Evolutionary conservation across 176 grass and related monocot species (phyloP), one percentile per base, ranked within the genome.

Genomic region (Hyparrhenia diplandra): DNA sequence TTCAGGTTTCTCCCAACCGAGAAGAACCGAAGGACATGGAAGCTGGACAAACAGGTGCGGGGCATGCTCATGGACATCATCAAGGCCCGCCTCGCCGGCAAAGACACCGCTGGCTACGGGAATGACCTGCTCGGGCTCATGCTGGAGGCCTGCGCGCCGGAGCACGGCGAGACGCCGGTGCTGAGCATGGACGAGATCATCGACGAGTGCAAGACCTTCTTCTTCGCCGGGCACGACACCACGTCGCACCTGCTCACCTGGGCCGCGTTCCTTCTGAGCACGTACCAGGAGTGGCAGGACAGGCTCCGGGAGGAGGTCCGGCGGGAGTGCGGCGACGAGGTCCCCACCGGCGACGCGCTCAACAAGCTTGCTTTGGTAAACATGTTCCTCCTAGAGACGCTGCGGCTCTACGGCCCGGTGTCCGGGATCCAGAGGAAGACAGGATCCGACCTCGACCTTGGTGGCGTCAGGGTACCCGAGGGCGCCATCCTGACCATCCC

Each of bases 141-240:
- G 69, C 34, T 86, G 17, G 69, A 86, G 46, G 23, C 43, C 12
- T 73, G 29, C 69, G 31, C 21, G 2, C 3, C 34, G 8, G 57
- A 79, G 69, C 14, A 78, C 12, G 57, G 21, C 1, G 66, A 83
- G 6, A 23, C 13, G 7, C 75, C 41, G 17, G 11, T 0, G 0
- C 16, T 84, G 14, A 90, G 13, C 75, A 80, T 87, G 84, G 84
- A 90, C 0, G 80, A 90, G 69, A 87, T 90, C 59, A 69, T 90
- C 5, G 84, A 83, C 1, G 84, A 90, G 52, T 87, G 84, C 88
- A 90, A 90, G 75, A 90, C 80, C 6, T 90, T 90, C 84, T 86
- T 80, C 84, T 75, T 90, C 8, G 84, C 80, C 0, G 84, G 88
- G 5, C 70, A 91, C 2, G 89, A 87, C n/a, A 84, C 85, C 18